These are phyloP conservation scores for Ophiocordyceps sinensis DNA, from an alignment of 2,329 filamentous ascomycete species.

Conservation along the genomic window DNA sequence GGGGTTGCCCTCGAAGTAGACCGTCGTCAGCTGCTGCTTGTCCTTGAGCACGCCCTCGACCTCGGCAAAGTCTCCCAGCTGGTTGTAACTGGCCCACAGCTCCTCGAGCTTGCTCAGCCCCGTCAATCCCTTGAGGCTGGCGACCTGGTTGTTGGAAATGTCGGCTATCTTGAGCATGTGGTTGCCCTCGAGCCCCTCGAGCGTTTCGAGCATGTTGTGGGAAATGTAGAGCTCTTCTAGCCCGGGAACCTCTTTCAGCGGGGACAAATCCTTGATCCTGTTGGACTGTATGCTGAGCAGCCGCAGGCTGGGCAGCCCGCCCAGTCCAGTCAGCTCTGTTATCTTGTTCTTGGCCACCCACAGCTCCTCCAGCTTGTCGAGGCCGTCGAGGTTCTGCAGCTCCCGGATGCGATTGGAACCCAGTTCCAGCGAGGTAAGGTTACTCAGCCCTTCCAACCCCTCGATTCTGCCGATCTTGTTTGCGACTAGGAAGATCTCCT, in stretches of 20 bases:
- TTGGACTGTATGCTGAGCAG: conserved; percentile 94
- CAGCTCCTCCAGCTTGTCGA: conserved; percentile 69
- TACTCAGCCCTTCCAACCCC: conserved; percentile 58
- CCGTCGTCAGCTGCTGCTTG: conserved; percentile 69
- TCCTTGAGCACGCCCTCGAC: conserved; percentile 65
- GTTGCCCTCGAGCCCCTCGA: conserved; percentile 58
- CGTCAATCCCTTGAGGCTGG: conserved; percentile 57
- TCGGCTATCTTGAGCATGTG: conserved; percentile 64
- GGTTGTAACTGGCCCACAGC: conserved; percentile 87
- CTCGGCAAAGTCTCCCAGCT: conserved; percentile 65
- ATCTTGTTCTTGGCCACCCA: conserved; percentile 98
- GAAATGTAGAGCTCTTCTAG: conserved; percentile 93
- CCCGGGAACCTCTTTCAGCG: conserved; percentile 56
- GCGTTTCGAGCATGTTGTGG: conserved; percentile 73
- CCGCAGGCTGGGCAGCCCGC: conserved; percentile 61
- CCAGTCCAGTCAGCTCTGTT: conserved; percentile 62
- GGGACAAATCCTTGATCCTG: conserved; percentile 65
- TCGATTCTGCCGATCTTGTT: conserved; percentile 90
- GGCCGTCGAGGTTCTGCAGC: conserved; percentile 68
- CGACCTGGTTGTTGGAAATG: conserved; percentile 76
- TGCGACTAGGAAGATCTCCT: conserved; percentile 81
- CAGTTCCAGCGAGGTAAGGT: conserved; percentile 73
- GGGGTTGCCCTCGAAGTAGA: conserved; percentile 94
- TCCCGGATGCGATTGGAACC: conserved; percentile 85
- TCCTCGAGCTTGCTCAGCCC: conserved; percentile 65